Percentiles rank a stretch among this genome's conserved stretches.
Conservation (phyloP, 2,329 filamentous ascomycete genomes). For the Fusarium setosum region DNA sequence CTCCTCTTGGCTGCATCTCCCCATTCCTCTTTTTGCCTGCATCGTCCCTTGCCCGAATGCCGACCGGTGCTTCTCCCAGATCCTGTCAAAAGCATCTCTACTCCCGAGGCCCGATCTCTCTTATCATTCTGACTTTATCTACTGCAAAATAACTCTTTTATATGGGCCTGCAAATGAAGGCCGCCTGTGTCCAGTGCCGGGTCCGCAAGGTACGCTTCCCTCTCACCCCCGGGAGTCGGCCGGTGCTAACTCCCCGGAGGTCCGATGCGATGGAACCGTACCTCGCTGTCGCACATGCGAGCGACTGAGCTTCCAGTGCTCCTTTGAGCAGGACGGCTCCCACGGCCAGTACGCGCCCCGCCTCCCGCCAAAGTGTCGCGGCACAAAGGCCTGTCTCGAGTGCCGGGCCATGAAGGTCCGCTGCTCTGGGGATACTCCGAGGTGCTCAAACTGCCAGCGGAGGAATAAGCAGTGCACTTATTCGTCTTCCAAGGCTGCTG, state of each 20-base stretch:
- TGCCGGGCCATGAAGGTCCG: slow-evolving; percentile 43
- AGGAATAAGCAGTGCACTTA: slow-evolving; percentile 41
- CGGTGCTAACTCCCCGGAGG: slow-evolving; percentile 41
- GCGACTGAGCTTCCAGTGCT: slow-evolving; percentile 42
- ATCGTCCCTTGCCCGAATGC: neutral
- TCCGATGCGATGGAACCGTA: slow-evolving; percentile 43
- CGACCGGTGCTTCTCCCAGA: neutral
- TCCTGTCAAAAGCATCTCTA: neutral
- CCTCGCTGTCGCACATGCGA: slow-evolving; percentile 42
- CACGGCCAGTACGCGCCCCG: slow-evolving; percentile 35
- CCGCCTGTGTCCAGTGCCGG: slow-evolving; percentile 43
- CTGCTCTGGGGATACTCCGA: slow-evolving; percentile 41
- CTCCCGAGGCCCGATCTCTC: neutral
- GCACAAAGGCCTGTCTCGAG: slow-evolving; percentile 40
- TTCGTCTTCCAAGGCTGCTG: slow-evolving; percentile 22
- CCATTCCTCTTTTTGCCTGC: neutral
- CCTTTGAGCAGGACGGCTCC: slow-evolving; percentile 42
- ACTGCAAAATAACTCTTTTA: neutral
- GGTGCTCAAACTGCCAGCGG: slow-evolving; percentile 39
- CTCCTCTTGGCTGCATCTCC: neutral
- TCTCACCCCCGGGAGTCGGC: slow-evolving; percentile 32
- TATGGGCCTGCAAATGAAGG: slow-evolving; percentile 36
- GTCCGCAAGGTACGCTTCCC: slow-evolving; percentile 40
- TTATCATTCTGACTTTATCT: too few relatives aligned
- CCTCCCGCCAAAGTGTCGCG: slow-evolving; percentile 42